Evolutionary conservation across 169 alveolate genomes (phyloP).

Genomic region (Theileria orientalis): DNA sequence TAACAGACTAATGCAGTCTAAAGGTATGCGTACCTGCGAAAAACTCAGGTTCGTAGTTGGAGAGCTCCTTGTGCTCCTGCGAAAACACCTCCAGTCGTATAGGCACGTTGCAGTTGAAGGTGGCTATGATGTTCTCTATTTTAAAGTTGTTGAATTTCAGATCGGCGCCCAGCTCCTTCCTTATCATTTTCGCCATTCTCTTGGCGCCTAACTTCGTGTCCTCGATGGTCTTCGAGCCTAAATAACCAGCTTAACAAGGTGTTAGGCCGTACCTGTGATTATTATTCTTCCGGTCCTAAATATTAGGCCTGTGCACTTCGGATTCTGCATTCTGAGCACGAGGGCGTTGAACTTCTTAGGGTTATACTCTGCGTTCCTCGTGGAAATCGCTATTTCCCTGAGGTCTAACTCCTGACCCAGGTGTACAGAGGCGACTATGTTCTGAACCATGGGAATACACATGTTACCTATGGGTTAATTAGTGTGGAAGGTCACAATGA

Average conservation of each 20-base stretch:
- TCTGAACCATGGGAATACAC: constrained; percentile 86
- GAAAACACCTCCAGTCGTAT: constrained; percentile 95
- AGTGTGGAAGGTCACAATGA: not conserved
- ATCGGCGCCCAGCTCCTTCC: constrained; percentile 86
- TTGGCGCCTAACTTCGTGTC: constrained; percentile 90
- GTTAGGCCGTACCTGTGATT: constrained; percentile 86
- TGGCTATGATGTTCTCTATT: constrained; percentile 97
- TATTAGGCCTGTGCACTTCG: constrained; percentile 94
- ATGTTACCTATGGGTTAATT: not conserved
- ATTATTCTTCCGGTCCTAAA: constrained; percentile 95
- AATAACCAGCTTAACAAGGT: not conserved
- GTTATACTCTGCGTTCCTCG: constrained; percentile 95
- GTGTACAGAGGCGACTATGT: constrained; percentile 94
- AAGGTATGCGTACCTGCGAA: constrained; percentile 90
- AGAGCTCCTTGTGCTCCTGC: constrained; percentile 85
- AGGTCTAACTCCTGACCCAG: constrained; percentile 87
- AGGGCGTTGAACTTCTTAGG: constrained; percentile 96
- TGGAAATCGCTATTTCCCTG: constrained; percentile 89
- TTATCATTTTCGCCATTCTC: constrained; percentile 91
- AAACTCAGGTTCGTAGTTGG: constrained; percentile 97
- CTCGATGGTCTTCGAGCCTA: constrained; percentile 87
- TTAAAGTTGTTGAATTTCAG: constrained; percentile 88
- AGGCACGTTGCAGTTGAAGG: constrained; percentile 95
- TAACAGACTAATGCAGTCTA: too few species aligned
- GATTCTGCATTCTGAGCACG: constrained; percentile 93